A percentile compares a stretch with the other conserved stretches of the same genome.
Conservation (phyloP, 1,284 basidiomycete genomes). For the Apiotrichum gracile region DNA sequence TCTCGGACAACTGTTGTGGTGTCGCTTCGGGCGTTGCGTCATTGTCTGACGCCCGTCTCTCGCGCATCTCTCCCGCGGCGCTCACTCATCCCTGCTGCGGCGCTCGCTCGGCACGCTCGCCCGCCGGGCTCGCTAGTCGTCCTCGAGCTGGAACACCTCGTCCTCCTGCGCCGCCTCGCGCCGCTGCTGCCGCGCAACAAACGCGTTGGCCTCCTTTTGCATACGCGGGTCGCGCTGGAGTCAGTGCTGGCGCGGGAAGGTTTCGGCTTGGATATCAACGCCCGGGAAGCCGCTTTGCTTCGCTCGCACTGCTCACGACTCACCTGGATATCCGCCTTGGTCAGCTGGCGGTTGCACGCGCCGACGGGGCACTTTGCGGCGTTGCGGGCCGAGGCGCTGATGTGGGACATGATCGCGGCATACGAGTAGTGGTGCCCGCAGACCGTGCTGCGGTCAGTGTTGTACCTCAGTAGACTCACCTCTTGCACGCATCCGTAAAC, state of each 20-base stretch:
- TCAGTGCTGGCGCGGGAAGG: too few species aligned
- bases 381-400: conserved; percentile 1
- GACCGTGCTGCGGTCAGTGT: conserved; percentile 38
- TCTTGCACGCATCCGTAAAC: conserved; percentile 62
- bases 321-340: conserved; percentile 14
- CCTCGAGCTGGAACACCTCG: background rate
- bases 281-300: too few species aligned
- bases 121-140: background rate
- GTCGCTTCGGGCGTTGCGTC: background rate
- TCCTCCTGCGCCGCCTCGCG: background rate
- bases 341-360: conserved; percentile 34
- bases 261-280: too few species aligned
- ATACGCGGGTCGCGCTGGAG: background rate
- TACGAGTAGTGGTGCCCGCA: conserved; percentile 29
- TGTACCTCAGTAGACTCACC: conserved; percentile 21
- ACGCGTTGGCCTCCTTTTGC: background rate
- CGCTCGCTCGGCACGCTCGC: background rate
- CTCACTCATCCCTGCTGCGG: too few species aligned
- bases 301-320: too few species aligned
- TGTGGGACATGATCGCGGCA: conserved; percentile 14
- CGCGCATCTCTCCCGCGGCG: too few species aligned
- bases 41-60: too few species aligned
- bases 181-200: background rate
- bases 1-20: too few species aligned
- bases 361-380: conserved; percentile 27